Evolutionary conservation across 352 stramenopile genomes (phyloP).

Genomic region (Pythium phragmiticola): DNA sequence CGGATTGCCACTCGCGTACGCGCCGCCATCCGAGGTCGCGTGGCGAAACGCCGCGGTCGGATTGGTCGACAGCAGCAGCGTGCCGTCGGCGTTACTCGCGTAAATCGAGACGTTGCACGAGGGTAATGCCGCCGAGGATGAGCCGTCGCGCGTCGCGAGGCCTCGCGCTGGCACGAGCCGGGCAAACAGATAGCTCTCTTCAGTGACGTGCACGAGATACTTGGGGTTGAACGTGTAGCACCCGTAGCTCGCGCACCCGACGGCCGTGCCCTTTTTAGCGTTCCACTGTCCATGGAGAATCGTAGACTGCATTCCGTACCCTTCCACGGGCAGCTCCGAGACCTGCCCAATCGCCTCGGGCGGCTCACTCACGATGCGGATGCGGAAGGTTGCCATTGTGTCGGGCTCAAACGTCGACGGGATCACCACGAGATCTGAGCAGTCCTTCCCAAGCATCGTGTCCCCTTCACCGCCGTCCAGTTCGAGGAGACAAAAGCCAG

Average conservation of each 20-base stretch:
- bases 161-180: constrained; percentile 41
- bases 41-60: constrained; percentile 49
- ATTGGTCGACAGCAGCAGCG: constrained; percentile 61
- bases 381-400: constrained; percentile 42
- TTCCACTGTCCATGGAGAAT: constrained; percentile 52
- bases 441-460: constrained; percentile 9
- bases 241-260: constrained; percentile 73
- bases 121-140: constrained; percentile 21
- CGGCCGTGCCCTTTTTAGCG: constrained; percentile 49
- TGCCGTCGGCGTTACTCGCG: constrained; percentile 50
- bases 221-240: constrained; percentile 85
- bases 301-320: constrained; percentile 47
- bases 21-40: constrained; percentile 51
- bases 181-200: constrained; percentile 54
- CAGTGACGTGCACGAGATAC: constrained; percentile 59
- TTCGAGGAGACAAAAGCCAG: constrained; percentile 74
- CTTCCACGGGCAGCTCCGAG: constrained; percentile 51
- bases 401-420: constrained; percentile 71
- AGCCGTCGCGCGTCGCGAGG: constrained; percentile 15
- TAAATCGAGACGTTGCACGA: constrained; percentile 80
- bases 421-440: constrained; percentile 60
- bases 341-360: constrained; percentile 32
- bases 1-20: constrained; percentile 55
- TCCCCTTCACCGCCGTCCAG: constrained; percentile 23
- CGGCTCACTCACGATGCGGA: constrained; percentile 62